These are phyloP conservation scores for Ganoderma sinense DNA, from an alignment of 1,284 basidiomycete genomes.

Conservation along the genomic window DNA sequence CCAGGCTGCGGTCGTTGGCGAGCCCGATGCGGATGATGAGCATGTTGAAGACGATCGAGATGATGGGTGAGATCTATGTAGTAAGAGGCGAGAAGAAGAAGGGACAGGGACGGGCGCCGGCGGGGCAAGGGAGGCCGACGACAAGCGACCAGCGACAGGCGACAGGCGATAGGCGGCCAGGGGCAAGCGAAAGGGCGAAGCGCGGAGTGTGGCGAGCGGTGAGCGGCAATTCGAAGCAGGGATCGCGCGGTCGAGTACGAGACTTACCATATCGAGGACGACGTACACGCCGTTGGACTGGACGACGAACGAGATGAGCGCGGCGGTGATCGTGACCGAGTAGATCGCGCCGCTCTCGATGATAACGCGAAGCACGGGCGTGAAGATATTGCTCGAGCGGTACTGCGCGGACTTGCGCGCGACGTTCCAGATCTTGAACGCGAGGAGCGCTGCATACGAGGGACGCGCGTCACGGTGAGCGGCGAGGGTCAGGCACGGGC, in stretches of 20 bases:
- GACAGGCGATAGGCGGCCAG: background rate
- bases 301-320: slow-evolving; percentile 41
- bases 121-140: background rate
- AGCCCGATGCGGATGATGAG: slow-evolving; percentile 38
- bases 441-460: slow-evolving; percentile 34
- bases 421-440: slow-evolving; percentile 38
- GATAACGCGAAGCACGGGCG: slow-evolving; percentile 39
- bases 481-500: background rate
- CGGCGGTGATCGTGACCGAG: slow-evolving; percentile 41
- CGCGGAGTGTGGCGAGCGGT: no score
- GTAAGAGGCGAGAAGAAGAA: no score
- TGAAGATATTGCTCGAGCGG: slow-evolving; percentile 29
- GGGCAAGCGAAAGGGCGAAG: background rate
- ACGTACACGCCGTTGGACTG: slow-evolving; percentile 43
- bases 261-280: slow-evolving; percentile 42
- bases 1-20: slow-evolving; percentile 27
- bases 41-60: slow-evolving; percentile 42
- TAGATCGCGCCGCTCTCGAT: slow-evolving; percentile 45
- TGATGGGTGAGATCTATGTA: slow-evolving; percentile 41
- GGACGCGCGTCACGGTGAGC: background rate
- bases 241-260: background rate
- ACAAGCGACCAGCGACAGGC: background rate
- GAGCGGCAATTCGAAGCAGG: background rate
- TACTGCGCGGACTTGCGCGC: slow-evolving; percentile 32
- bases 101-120: background rate